Base-by-base conservation (phyloP, 805 yeast genomes). In the Brettanomyces naardenensis region DNA sequence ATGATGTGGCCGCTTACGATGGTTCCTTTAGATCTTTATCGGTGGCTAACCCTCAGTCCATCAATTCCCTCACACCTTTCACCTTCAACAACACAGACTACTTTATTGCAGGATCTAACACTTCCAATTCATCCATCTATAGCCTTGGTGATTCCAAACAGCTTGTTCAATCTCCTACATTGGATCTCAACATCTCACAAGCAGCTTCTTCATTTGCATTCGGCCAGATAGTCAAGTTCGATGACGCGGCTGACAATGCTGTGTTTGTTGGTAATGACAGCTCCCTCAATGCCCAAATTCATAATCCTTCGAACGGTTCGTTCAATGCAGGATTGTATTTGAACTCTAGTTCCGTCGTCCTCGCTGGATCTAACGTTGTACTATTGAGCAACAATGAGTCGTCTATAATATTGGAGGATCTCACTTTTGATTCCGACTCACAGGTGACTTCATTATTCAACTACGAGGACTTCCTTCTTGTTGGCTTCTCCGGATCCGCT, bases 261-360 rank as follows among this genome's bases (percentile, higher is more conserved):
- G 49, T 47, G 5, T 23, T 31, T 18, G 30, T 49, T 6, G 14
- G 43, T 11, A 21, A 35, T 15, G 35, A 32, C 14, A 31, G 23
- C 13, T 26, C 43, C 19, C 29, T 33, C 3, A 19, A 39, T 5
- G 13, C 31, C 17, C 11, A 15, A 5, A 7, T 14, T 14, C 21
- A 13, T n/a, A 13, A 9, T 21, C 34, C 34, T 32, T 11, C 14
- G 21, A 10, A n/a, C 15, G 6, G 40, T 31, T 5, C 44, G 14
- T 17, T 15, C 6, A n/a, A 26, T 19, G 7, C 64, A 3, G 69
- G 75, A 1, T 54, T 56, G 36, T 69, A 65, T 39, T 52, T 73
- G 23, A 80, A 83, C 52, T 61, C 62, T 10, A 53, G 78, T 0
- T 43, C 69, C 9, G 60, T 78, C 29, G 70, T 73, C 0, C 57